These are phyloP conservation scores for Sarocladium kiliense DNA, from an alignment of 2,329 filamentous ascomycete species.

Conservation along the genomic window DNA sequence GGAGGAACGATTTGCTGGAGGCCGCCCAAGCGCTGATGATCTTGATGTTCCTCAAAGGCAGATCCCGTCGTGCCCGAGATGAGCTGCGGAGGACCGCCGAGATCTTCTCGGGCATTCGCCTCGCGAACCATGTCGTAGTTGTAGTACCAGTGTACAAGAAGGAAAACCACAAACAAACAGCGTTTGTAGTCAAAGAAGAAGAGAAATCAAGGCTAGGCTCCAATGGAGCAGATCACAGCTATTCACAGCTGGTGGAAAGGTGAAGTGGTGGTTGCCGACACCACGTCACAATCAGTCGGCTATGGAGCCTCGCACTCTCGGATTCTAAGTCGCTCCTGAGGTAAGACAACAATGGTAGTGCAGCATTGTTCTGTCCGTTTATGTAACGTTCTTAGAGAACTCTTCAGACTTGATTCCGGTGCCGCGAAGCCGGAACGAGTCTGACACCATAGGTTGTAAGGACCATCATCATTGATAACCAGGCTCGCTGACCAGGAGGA, in stretches of 20 bases:
- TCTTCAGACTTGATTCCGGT: neutral
- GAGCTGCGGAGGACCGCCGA: neutral
- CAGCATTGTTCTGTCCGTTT: too few relatives aligned
- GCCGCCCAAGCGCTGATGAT: neutral
- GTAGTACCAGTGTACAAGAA: neutral
- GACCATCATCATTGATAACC: neutral
- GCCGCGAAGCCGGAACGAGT: neutral
- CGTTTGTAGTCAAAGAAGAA: neutral
- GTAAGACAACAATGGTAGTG: too few relatives aligned
- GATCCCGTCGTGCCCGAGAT: neutral
- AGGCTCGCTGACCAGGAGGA: neutral
- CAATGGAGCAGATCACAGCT: neutral
- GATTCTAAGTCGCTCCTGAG: neutral
- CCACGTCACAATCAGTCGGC: neutral
- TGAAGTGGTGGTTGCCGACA: neutral
- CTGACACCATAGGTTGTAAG: neutral
- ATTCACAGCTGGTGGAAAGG: neutral
- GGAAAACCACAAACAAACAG: neutral
- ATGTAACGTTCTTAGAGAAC: neutral
- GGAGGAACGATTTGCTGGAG: neutral
- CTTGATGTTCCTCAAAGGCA: neutral
- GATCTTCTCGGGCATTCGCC: neutral
- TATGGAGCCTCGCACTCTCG: neutral
- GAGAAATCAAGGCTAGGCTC: neutral
- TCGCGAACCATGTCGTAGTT: neutral